Evolutionary conservation across 2,329 filamentous ascomycete species (phyloP), one percentile per base, ranked within the genome.

Genomic region (Hymenoscyphus salicellus): DNA sequence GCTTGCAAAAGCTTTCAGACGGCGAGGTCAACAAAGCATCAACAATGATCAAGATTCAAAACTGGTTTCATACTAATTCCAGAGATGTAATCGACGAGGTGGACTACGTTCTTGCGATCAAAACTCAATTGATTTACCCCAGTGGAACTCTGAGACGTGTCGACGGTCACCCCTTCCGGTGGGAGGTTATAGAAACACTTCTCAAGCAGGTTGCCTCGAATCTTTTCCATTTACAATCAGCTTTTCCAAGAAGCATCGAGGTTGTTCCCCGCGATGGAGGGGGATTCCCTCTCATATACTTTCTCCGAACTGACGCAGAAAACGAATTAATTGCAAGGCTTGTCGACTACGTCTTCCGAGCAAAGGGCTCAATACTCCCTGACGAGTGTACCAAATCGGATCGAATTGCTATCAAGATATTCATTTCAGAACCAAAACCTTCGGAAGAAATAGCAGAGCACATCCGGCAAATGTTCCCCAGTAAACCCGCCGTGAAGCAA

Each of bases 21-120:
- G 72, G 69, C 0, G 73, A 75, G 1, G 55, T 78, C 0, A 55
- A 69, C 0, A 74, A 81, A 52, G 82, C 79, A 0, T 67, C 62
- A 0, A 52, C 63, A 0, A 80, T 86, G 77, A 73, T 86, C 8
- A 73, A 75, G 1, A 74, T 76, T 0, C 81, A 85, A 56, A 66
- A 69, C 7, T 84, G 79, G 78, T 68, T 86, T 8, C 72, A 78
- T 17, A 63, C 66, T 5, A 66, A 75, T 16, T 78, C 76, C 11
- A 76, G 83, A 0, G 84, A 86, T 69, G 74, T 86, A 1, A 69
- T 86, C 0, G 84, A 86, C 65, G 83, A 86, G 68, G 81, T 73
- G 23, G 79, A 81, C 63, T 73, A 74, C 20, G 79, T 75, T 2
- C 69, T 81, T 1, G 74, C 76, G 0, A 69, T 77, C 2, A 73